Conservation (phyloP, 2,329 filamentous ascomycete species). For the Diaporthe sp. region DNA sequence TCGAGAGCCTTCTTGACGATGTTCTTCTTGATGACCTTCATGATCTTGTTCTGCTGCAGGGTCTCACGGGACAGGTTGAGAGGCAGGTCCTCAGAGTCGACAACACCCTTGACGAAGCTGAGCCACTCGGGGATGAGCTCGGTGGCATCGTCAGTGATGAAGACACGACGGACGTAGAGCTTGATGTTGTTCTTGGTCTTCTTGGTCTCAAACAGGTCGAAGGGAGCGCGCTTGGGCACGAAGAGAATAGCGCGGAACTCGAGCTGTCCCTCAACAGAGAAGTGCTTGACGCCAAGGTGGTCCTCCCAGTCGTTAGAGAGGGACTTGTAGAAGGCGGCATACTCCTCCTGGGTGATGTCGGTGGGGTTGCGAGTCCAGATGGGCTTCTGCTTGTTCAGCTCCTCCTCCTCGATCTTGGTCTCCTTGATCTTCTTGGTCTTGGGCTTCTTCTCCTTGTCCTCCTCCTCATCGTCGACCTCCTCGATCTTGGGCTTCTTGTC, state of each 20-base stretch:
- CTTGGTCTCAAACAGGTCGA: constrained; percentile 99
- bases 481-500: constrained; percentile 97
- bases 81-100: constrained; percentile 99
- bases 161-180: constrained; percentile 99
- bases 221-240: constrained; percentile 99
- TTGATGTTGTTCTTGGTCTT: constrained; percentile 99
- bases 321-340: constrained; percentile 99
- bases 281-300: constrained; percentile 99
- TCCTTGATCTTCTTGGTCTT: constrained; percentile 99
- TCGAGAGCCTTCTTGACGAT: constrained; percentile 99
- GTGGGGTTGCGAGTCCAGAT: constrained; percentile 88
- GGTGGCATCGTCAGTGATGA: constrained; percentile 99
- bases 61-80: constrained; percentile 99
- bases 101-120: constrained; percentile 99
- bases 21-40: constrained; percentile 99
- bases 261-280: constrained; percentile 99
- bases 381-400: constrained; percentile 94
- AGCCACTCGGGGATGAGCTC: constrained; percentile 99
- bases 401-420: constrained; percentile 98
- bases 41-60: constrained; percentile 99
- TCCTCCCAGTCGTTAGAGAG: constrained; percentile 99
- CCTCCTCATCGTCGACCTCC: constrained; percentile 88
- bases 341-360: constrained; percentile 91
- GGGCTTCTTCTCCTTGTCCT: constrained; percentile 86
- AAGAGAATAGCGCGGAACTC: constrained; percentile 99